Evolutionary conservation across 352 stramenopile genomes (phyloP).

Genomic region (Globisporangium recalcitrans): DNA sequence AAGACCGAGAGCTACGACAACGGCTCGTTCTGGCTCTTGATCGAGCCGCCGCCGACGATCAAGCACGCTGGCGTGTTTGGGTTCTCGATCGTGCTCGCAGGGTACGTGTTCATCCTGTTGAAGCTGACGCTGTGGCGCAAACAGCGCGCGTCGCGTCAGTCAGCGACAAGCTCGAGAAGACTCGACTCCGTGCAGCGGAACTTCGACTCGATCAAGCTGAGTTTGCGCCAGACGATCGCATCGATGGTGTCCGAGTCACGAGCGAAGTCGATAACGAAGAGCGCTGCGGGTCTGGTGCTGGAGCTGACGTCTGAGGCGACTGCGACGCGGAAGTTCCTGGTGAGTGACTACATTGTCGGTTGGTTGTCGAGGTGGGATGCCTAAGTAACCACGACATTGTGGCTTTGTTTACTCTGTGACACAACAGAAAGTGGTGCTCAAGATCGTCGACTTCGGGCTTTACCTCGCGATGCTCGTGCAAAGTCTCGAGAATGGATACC

Average conservation of each 20-base stretch:
- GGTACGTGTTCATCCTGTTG: conserved; percentile 23
- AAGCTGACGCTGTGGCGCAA: background rate
- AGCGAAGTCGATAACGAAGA: background rate
- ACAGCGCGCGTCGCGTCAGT: background rate
- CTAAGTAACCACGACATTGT: too few species aligned
- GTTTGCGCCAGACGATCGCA: background rate
- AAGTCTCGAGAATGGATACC: background rate
- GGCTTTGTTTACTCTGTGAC: background rate
- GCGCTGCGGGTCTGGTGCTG: background rate
- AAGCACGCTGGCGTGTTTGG: conserved; percentile 14
- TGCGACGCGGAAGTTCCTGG: background rate
- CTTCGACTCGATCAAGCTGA: background rate
- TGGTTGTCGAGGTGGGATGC: too few species aligned
- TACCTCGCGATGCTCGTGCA: background rate
- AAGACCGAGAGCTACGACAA: conserved; percentile 24
- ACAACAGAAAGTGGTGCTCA: background rate
- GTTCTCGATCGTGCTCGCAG: conserved; percentile 16
- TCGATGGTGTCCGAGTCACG: too few species aligned
- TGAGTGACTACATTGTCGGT: background rate
- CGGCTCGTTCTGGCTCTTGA: conserved; percentile 32
- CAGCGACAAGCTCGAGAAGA: background rate
- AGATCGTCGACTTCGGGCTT: background rate
- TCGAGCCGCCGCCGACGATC: conserved; percentile 21
- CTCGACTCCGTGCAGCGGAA: background rate
- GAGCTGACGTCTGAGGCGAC: background rate